A percentile compares a stretch with the other conserved stretches of the same genome.
Conservation (phyloP, 192 early-diverging fungal genomes). For the Fimicolochytrium jonesii region DNA sequence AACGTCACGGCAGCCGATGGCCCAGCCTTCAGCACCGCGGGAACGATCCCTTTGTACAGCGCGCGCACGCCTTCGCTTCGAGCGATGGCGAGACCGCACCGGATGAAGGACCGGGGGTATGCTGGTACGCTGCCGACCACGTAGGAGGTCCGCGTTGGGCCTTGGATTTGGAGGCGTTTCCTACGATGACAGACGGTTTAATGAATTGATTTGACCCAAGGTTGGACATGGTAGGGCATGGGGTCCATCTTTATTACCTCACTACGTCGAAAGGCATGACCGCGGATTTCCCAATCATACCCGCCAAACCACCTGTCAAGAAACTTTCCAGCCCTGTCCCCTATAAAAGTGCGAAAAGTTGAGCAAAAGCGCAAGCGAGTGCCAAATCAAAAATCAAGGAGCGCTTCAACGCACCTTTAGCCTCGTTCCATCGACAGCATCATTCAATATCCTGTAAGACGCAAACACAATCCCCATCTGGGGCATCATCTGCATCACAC, state of each 20-base stretch:
- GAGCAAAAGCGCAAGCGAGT: too few species aligned
- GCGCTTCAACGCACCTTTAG: too few species aligned
- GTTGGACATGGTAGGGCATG: slow-evolving; percentile 23
- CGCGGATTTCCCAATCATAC: slow-evolving; percentile 73
- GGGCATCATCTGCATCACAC: slow-evolving; percentile 85
- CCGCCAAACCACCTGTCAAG: slow-evolving; percentile 73
- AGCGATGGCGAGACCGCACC: slow-evolving; percentile 63
- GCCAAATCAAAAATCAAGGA: too few species aligned
- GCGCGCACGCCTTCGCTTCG: slow-evolving; percentile 73
- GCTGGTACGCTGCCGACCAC: slow-evolving; percentile 58
- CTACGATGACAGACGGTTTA: too few species aligned
- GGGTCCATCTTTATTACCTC: too few species aligned
- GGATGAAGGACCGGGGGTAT: slow-evolving; percentile 54
- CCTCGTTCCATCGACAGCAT: too few species aligned
- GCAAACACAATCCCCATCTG: slow-evolving; percentile 94
- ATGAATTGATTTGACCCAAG: too few species aligned
- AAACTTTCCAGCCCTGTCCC: slow-evolving; percentile 56
- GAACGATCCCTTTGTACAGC: slow-evolving; percentile 84
- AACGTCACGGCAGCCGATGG: slow-evolving; percentile 85
- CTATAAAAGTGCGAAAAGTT: too few species aligned
- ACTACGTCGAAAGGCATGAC: slow-evolving; percentile 92
- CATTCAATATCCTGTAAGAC: slow-evolving; percentile 64
- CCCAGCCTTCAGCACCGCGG: slow-evolving; percentile 81
- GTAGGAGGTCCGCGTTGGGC: slow-evolving; percentile 60
- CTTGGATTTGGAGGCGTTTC: slow-evolving; percentile 65